Evolutionary conservation across 108 stramenopile species (phyloP), one percentile per base, ranked within the genome.

Genomic region (Nitzschia putrida): DNA sequence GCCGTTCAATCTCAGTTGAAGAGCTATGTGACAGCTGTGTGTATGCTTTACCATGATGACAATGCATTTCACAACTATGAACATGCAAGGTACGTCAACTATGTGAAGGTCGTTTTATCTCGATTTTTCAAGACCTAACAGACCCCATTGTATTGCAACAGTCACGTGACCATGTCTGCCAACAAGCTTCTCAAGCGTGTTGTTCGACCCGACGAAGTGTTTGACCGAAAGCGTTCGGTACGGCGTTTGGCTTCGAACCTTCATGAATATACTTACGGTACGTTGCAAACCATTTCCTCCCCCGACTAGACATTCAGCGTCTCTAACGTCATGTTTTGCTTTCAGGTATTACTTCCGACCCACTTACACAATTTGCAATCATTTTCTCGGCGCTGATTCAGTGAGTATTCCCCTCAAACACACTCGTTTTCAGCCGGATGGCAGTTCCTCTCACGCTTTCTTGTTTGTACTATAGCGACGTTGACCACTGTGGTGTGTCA

Each of bases 11-110:
- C 23, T 12, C 80, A 74, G 23, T 50, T 74, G 44, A 51, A 47
- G 13, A 45, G 64, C 8, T 74, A 68, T 47, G 59, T 76, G 7
- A 49, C 49, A 58, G 45, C 22, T 38, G 57, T 69, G 23, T 56
- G 57, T n/a, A 60, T 39, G 16, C 25, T 64, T 53, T 76, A 76
- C 42, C 40, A 67, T 8, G 58, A 77, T 41, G 72, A 74, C 61
- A 85, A 85, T 25, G 47, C 73, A 0, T 80, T 80, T 49, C 79
- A 80, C 52, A 80, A 73, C 40, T 75, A 75, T 44, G 73, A 80
- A 43, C 79, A 80, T 34, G 79, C 79, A 10, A 50, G 73, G 56
- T 41, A 52, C n/a, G 65, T 66, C 13, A 20, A 34, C 29, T 34
- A 34, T 1, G 29, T 34, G 29, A 34, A 34, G 1, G 29, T 34